Evolutionary conservation across 495 filamentous ascomycete species (phyloP), one percentile per base, ranked within the genome.

Genomic region (Penicillium cinerascens): DNA sequence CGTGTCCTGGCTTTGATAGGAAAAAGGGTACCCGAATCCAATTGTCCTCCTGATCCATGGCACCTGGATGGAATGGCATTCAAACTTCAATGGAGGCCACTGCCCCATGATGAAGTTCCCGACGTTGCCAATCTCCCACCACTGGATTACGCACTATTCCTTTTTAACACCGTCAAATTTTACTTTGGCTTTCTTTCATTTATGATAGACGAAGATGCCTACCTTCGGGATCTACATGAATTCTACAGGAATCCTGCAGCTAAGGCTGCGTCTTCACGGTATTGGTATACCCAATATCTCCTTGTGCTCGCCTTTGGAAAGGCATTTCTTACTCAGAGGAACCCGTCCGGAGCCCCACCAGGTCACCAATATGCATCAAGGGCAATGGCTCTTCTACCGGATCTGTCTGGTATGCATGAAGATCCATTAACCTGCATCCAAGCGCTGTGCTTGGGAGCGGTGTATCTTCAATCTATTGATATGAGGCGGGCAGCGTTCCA

Each of bases 291-390:
- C 18, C 69, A 74, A 43, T 72, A 69, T 42, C 63, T 74, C 25
- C 62, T 74, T 25, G 65, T 74, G 16, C 64, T 74, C 10, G 70
- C 70, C 2, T 70, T 74, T 54, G 70, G 70, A 11, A 74, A 73
- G 42, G 69, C 67, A 11, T 74, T 74, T 22, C 45, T 70, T 21
- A 63, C 64, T 8, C 57, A 63, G 3, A 62, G 47, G 29, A 58
- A 58, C 33, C 48, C 61, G 0, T 66, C 63, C 33, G 71, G 68
- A n/a, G 51, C 57, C 6, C 69, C 70, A 3, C 66, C 68, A 17
- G 70, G 70, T 20, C 59, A 69, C 40, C 63, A 68, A 42, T 61
- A 67, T 49, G 69, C 67, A 7, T 63, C 64, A 2, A 63, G 69
- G 11, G 70, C 70, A 15, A 73, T 73, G 68, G 55, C 68, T n/a